Evolutionary conservation across 257 asterid species (phyloP), one percentile per base, ranked within the genome.

Genomic region (Solanum pimpinellifolium): DNA sequence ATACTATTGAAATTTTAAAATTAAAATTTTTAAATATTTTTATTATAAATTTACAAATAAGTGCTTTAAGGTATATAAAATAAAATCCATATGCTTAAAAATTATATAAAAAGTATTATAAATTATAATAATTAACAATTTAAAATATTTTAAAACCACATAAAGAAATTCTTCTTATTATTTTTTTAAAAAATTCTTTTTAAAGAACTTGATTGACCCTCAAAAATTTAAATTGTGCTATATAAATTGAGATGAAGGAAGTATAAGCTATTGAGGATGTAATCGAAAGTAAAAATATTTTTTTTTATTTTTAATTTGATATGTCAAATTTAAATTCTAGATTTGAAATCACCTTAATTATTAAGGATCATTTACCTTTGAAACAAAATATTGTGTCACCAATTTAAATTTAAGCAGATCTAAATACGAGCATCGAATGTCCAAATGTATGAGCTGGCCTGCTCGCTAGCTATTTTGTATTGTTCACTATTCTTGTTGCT

Each of bases 381-480:
- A 7, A 7, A 25, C 18, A 46, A 1, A 7, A 42, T 80, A n/a
- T 80, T 4, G 2, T 0, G 0, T 3, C 12, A 80, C 8, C 2
- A 46, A 46, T 47, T 1, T 6, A 2, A 14, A 14, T 23, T 78
- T 42, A 78, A 18, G 7, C 3, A 1, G 15, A 13, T 39, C 2
- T 3, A 3, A 25, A 46, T 25, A 46, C 2, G 16, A 29, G 6
- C 4, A 46, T 3, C 2, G 4, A n/a, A 80, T 23, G 1, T 52
- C 25, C 4, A 52, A 49, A 0, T 52, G 42, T 27, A 80, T 49
- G 47, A 80, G 44, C 44, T 9, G 39, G 39, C 39, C 39, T 37
- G 39, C 39, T 6, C 2, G 44, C 44, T 39, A 39, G 42, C 42
- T 39, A 52, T 52, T 52, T 21, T 6, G 62, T 2, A 49, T 0